phyloP scores from a whole-genome alignment of 1,284 basidiomycete genomes.

The Pisolithus thermaeus region DNA sequence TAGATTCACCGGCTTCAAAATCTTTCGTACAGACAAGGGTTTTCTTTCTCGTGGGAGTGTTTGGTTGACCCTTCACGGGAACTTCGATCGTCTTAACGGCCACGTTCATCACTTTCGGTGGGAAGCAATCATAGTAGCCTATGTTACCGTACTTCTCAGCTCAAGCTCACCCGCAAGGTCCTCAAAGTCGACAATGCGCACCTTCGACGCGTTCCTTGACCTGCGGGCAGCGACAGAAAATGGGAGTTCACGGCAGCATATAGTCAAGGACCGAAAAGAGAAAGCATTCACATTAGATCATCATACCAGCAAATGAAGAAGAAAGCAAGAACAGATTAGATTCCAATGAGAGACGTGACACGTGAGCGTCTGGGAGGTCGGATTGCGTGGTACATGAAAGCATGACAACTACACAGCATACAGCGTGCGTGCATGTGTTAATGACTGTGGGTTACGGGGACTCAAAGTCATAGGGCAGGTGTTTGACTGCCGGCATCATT shows the following conservation, averaged over 20 bases:
- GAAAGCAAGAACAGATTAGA: constrained; percentile 17
- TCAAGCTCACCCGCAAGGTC: constrained; percentile 17
- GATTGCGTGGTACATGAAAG: constrained; percentile 20
- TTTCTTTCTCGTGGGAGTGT: constrained; percentile 38
- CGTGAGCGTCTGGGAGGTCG: constrained; percentile 11
- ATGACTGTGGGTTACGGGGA: constrained; percentile 24
- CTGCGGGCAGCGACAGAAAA: constrained; percentile 33
- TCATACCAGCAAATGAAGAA: constrained; percentile 16
- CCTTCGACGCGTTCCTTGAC: constrained; percentile 66
- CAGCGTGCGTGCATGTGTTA: constrained; percentile 23
- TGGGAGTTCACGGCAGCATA: constrained; percentile 15
- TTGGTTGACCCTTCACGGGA: constrained; percentile 22
- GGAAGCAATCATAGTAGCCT: constrained; percentile 76
- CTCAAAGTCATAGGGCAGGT: constrained; percentile 33
- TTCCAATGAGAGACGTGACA: constrained; percentile 12
- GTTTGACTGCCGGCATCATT: constrained; percentile 62
- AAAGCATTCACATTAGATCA: constrained; percentile 61
- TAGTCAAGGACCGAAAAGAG: constrained; percentile 29
- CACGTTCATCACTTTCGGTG: constrained; percentile 64
- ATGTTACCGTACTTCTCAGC: constrained; percentile 22
- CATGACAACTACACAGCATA: constrained; percentile 28
- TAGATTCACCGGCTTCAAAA: constrained; percentile 61
- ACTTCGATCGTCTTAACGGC: constrained; percentile 43
- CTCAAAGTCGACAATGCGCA: constrained; percentile 40
- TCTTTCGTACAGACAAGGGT: constrained; percentile 64